These are phyloP conservation scores for Triticum dicoccoides DNA, from an alignment of 176 grass and related monocot species.

Conservation along the genomic window DNA sequence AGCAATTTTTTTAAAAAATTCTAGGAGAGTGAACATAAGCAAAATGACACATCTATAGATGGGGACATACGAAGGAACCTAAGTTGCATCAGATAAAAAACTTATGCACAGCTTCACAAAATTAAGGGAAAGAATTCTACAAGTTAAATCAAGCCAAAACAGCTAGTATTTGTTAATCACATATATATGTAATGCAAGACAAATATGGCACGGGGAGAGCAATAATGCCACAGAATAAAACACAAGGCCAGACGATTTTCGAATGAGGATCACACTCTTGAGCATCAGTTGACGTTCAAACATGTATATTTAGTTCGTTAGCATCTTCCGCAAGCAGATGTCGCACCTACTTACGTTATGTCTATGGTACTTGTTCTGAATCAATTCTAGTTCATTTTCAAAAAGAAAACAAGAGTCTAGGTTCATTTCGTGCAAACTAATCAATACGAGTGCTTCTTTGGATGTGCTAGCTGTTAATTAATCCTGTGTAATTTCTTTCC, in stretches of 20 bases:
- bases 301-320: not conserved
- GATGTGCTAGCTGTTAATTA: no score
- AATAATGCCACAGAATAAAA: not conserved
- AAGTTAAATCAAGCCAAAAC: not conserved
- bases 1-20: not conserved
- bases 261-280: not conserved
- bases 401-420: no score
- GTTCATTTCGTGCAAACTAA: no score
- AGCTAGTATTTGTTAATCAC: not conserved
- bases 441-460: no score
- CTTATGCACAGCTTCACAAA: not conserved
- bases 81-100: not conserved
- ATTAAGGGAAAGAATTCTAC: no score
- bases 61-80: not conserved
- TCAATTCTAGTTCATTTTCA: not conserved
- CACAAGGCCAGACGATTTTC: not conserved
- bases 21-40: not conserved
- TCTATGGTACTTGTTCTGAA: slow-evolving; percentile 3
- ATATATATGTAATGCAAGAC: not conserved
- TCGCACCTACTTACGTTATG: not conserved
- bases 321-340: not conserved
- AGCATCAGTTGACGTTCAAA: not conserved
- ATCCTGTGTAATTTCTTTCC: no score
- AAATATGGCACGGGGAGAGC: not conserved
- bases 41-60: not conserved